Percentiles rank a stretch among this genome's conserved stretches.
phyloP scores from a whole-genome alignment of 164 flowering plant genomes.

The Berberis vulgaris region DNA sequence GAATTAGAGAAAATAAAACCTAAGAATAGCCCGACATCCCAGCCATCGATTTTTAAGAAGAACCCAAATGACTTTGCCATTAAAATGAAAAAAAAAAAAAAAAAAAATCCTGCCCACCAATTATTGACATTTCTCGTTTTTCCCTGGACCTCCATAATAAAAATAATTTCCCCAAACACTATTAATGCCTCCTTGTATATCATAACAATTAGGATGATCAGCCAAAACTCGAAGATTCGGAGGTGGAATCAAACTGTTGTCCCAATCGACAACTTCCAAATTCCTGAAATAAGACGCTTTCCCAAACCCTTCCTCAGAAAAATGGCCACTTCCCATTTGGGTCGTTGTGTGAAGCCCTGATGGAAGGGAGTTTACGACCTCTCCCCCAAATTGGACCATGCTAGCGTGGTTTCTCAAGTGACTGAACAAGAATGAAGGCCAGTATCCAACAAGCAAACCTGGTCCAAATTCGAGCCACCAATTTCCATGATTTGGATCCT shows the following conservation, averaged over 20 bases:
- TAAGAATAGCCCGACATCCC: neutral
- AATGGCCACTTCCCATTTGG: constrained; percentile 95
- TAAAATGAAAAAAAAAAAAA: neutral
- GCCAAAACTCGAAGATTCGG: constrained; percentile 56
- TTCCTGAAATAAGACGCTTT: constrained; percentile 80
- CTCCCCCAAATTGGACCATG: constrained; percentile 88
- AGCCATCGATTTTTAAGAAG: neutral
- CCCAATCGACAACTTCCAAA: constrained; percentile 82
- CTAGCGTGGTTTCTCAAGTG: constrained; percentile 62
- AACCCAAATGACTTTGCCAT: too few species aligned
- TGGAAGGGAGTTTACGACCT: constrained; percentile 54
- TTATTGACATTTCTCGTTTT: constrained; percentile 66
- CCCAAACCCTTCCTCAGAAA: constrained; percentile 68
- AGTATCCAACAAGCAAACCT: constrained; percentile 68
- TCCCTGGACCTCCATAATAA: constrained; percentile 96
- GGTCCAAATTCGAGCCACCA: constrained; percentile 88
- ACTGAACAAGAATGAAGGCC: constrained; percentile 79
- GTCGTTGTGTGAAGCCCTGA: constrained; percentile 66
- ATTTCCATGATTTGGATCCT: constrained; percentile 90
- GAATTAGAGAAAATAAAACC: neutral
- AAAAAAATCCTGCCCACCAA: neutral
- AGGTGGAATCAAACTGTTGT: constrained; percentile 66
- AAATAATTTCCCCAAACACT: constrained; percentile 80
- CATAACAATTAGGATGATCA: constrained; percentile 80
- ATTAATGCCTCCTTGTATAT: constrained; percentile 58